phyloP scores from a whole-genome alignment of 164 flowering plant species.

The Cinnamomum chago region DNA sequence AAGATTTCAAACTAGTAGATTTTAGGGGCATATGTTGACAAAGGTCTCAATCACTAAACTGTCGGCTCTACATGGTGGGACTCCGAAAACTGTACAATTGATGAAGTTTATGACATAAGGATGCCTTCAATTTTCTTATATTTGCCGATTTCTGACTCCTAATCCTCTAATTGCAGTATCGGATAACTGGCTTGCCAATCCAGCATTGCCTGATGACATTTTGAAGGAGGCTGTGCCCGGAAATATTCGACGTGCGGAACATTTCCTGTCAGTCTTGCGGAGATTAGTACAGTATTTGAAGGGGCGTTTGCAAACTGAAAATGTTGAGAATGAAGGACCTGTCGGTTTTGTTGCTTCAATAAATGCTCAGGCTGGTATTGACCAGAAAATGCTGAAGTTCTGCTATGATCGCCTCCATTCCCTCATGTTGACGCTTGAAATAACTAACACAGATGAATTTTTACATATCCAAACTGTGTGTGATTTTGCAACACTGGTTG shows the following conservation, averaged over 20 bases:
- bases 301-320: conserved; percentile 79
- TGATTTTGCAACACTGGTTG: conserved; percentile 96
- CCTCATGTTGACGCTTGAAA: conserved; percentile 88
- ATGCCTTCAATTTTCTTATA: not conserved
- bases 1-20: not conserved
- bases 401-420: conserved; percentile 97
- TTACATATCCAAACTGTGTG: conserved; percentile 89
- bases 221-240: conserved; percentile 99
- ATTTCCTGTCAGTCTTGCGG: conserved; percentile 80
- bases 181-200: conserved; percentile 87
- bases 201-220: conserved; percentile 96
- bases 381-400: conserved; percentile 87
- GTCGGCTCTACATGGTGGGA: not conserved
- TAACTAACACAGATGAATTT: conserved; percentile 93
- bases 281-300: conserved; percentile 86
- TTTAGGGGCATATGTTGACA: not conserved
- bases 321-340: conserved; percentile 95
- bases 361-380: conserved; percentile 78
- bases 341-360: conserved; percentile 76
- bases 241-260: conserved; percentile 96
- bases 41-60: not conserved
- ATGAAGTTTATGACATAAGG: not conserved
- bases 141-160: not conserved
- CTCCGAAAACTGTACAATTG: not conserved
- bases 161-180: conserved; percentile 36